Evolutionary conservation across 495 filamentous ascomycete species (phyloP), one percentile per base, ranked within the genome.

Genomic region (Trichoderma gamsii): DNA sequence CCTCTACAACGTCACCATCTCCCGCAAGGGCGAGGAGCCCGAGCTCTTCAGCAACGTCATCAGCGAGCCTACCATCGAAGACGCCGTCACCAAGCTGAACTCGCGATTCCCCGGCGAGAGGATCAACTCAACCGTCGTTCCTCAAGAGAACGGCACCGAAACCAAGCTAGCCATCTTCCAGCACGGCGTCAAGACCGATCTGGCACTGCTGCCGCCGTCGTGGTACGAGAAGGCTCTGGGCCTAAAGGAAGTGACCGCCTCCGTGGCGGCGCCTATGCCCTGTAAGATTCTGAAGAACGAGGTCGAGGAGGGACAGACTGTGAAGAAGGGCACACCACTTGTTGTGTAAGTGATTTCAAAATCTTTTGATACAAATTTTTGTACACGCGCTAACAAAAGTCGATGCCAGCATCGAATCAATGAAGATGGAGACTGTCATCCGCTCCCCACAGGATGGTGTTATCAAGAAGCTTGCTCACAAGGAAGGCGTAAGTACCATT

Each of bases 381-480:
- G 29, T 29, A 1, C 29, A 29, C 4, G 29, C n/a, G 16, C 27
- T 64, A 43, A 63, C 5, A 13, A 21, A 21, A 21, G 32, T n/a
- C 2, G 41, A 11, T 65, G 13, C 61, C 61, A 83, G 84, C 1
- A 96, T 99, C 74, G 95, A 99, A 79, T 97, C 94, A 68, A 99
- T 99, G 95, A 99, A 99, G 84, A 99, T 99, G 95, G 95, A 99
- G 79, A 99, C 92, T 41, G 92, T 96, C 43, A 97, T 99, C 69
- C 84, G 95, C 69, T 93, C 90, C 70, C 95, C 95, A 13, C 88
- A 92, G 63, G 87, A 88, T 70, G 95, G 92, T 8, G 84, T 88
- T 11, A 85, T 99, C 69, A 86, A 87, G 68, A 91, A 85, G 77
- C 80, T 99, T 63, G 92, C 94, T 51, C 93, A 97, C 79, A 84